Conservation (phyloP, 768 basidiomycete genomes). For the Calocera viscosa region DNA sequence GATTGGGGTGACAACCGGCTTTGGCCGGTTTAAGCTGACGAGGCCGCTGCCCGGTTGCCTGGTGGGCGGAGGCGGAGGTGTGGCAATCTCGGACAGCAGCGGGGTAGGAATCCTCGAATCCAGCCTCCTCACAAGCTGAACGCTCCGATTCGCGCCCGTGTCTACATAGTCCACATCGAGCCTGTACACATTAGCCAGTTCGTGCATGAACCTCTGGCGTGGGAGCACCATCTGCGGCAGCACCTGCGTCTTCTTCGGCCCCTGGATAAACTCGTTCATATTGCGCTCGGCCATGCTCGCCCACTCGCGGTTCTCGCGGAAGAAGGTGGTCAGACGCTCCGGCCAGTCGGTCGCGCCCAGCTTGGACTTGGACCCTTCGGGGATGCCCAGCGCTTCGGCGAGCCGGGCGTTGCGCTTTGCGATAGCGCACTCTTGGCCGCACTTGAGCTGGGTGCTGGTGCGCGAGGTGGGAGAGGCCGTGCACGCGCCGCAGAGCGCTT, state of each 20-base stretch:
- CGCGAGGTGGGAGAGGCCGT: constrained; percentile 36
- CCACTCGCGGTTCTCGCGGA: constrained; percentile 51
- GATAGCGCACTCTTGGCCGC: constrained; percentile 69
- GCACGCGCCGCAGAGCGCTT: constrained; percentile 55
- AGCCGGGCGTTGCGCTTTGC: constrained; percentile 78
- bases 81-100: constrained; percentile 42
- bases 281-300: constrained; percentile 62
- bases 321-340: constrained; percentile 52
- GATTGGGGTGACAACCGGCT: background rate
- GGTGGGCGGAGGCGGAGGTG: constrained; percentile 12
- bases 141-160: constrained; percentile 32
- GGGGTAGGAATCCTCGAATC: constrained; percentile 71
- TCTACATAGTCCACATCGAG: constrained; percentile 3
- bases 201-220: constrained; percentile 71
- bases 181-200: constrained; percentile 34
- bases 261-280: constrained; percentile 64
- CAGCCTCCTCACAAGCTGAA: constrained; percentile 67
- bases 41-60: background rate
- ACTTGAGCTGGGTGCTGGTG: constrained; percentile 44
- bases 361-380: constrained; percentile 28
- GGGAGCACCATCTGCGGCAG: constrained; percentile 71
- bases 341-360: constrained; percentile 33
- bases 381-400: constrained; percentile 87
- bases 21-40: constrained; percentile 5
- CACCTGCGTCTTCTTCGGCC: constrained; percentile 55